Base-by-base conservation (phyloP, 2,329 filamentous ascomycete genomes). In the Fusarium metavorans region DNA sequence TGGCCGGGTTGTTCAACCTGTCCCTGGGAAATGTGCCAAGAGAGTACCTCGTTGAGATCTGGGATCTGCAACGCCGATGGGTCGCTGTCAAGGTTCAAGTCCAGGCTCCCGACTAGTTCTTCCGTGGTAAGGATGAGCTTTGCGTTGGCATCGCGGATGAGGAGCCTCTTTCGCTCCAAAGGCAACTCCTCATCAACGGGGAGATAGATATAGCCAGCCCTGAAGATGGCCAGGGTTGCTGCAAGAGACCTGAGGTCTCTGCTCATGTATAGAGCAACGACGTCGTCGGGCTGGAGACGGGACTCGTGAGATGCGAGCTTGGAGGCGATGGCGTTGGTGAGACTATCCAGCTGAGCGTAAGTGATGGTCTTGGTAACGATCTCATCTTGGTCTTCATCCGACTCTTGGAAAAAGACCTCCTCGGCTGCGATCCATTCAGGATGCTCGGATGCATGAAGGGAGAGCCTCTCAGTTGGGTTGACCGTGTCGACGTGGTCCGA, bases 351-450 rank as follows among this genome's bases (percentile, higher is more conserved):
- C 1, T 71, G 16, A 0, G 43, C n/a, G 10, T 73, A 73, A 1
- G 61, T 73, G 5, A 73, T 16, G 2, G 50, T 59, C 9, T 50
- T 71, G 5, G 70, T 63, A 0, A 13, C 11, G 2, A 73, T 63
- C 4, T 23, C 30, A 14, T 64, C 45, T 7, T 64, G 11, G 4
- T 34, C 48, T 0, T 73, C 66, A 0, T 58, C 60, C 1, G 41
- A 41, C 2, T 50, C 52, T 25, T 60, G 35, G 9, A 73, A 63
- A 10, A 56, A 25, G 6, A 71, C 50, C 27, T 73, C 37, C 23
- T 73, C 70, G 1, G 20, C 57, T 1, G 71, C 71, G 6, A 73
- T 43, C 71, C 71, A 73, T 4, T 63, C 70, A 3, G 71, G 61
- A 18, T 71, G 30, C 4, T 60, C 16, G 4, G 37, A 30, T 1